Evolutionary conservation across 2,329 filamentous ascomycete genomes (phyloP), one percentile per base, ranked within the genome.

Genomic region (Aspergillus piperis): DNA sequence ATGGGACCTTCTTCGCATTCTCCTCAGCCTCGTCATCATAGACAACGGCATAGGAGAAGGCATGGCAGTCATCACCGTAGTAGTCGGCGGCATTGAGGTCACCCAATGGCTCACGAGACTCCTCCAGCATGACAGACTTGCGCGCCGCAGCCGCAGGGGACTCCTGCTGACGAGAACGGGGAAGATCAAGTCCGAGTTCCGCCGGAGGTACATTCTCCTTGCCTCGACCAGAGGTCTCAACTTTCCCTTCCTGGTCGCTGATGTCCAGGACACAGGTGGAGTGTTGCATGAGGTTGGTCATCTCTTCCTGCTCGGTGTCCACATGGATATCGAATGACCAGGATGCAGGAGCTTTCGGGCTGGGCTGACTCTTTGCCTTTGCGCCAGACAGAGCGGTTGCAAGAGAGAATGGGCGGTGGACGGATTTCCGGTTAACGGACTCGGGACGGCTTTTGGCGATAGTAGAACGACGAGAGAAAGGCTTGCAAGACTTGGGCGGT

Each of bases 301-400:
- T 90, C 73, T 96, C 89, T 72, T 97, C 90, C 73, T 96, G 91
- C 7, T 90, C 86, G 0, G 91, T 92, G 75, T 99, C 94, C 73
- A 96, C 91, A 73, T 97, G 89, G 70, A 99, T 98, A 61, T 94
- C 90, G 73, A 99, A 98, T 80, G 90, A 90, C 93, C 92, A 97
- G 61, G 70, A 71, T 0, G 68, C 63, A 10, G 72, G 71, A 7
- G 75, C 73, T 60, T 82, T 83, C 21, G 82, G 79, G 5, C 78
- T 81, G 78, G 60, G 83, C 83, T 36, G 54, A 47, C 44, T 66
- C 42, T 68, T 66, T 15, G 66, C 86, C 83, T 71, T 89, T 85
- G 68, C 83, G 75, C 56, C 84, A 81, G 21, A 81, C 17, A 73
- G 85, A 3, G 92, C 93, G 23, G 91, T 90, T 72, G 95, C 90